phyloP scores from a whole-genome alignment of 371 early-diverging fungal genomes.

The Rhizopus microsporus region DNA sequence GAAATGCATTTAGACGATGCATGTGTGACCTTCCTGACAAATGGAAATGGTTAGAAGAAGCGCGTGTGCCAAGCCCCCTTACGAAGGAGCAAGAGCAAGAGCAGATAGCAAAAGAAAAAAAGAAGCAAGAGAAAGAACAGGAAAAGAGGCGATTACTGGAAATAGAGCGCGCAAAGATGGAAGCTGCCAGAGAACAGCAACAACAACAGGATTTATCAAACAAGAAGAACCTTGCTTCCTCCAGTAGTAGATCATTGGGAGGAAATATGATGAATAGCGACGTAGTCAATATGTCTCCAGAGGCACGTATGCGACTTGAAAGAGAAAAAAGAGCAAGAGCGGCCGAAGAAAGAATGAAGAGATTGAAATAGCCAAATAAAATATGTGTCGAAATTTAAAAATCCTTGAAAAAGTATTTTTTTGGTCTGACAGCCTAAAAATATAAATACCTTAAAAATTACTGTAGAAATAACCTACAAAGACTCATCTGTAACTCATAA shows the following conservation, averaged over 20 bases:
- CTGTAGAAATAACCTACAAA: too few relatives aligned
- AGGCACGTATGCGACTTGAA: slow-evolving; percentile 74
- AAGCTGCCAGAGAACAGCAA: slow-evolving; percentile 43
- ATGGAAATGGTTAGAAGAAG: slow-evolving; percentile 69
- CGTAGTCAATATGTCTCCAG: slow-evolving; percentile 69
- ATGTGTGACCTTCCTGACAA: slow-evolving; percentile 63
- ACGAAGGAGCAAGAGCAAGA: slow-evolving; percentile 74
- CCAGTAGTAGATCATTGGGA: slow-evolving; percentile 28
- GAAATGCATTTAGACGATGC: slow-evolving; percentile 80
- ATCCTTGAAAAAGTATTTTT: too few relatives aligned
- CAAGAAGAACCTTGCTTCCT: slow-evolving; percentile 23
- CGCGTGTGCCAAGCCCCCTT: slow-evolving; percentile 78
- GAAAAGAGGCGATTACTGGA: slow-evolving; percentile 47
- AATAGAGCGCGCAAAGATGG: slow-evolving; percentile 23
- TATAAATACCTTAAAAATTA: too few relatives aligned
- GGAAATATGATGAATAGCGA: slow-evolving; percentile 2
- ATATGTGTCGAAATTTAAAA: too few relatives aligned
- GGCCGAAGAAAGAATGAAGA: slow-evolving; percentile 69
- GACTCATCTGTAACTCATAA: too few relatives aligned
- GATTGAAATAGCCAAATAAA: slow-evolving; percentile 10
- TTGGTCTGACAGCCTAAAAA: too few relatives aligned
- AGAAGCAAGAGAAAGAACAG: slow-evolving; percentile 60
- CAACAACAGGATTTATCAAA: slow-evolving; percentile 27
- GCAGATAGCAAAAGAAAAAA: slow-evolving; percentile 59
- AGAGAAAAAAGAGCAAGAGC: slow-evolving; percentile 83